Conservation (phyloP, 1,284 basidiomycete species). For the Trametes sp. region DNA sequence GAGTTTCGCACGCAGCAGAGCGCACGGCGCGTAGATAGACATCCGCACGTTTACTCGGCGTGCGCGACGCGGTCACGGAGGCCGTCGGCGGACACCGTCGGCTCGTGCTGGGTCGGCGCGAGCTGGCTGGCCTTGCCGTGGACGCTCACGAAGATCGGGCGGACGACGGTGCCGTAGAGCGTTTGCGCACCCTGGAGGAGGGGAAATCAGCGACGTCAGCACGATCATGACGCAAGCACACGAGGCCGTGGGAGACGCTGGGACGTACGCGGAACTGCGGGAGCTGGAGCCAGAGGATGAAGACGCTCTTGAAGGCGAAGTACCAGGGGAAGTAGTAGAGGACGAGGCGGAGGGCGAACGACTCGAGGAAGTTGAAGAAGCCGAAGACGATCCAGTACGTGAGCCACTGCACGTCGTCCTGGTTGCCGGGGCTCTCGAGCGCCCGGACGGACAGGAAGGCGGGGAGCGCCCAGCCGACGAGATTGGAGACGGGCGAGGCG, state of each 20-base stretch:
- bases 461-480: constrained; percentile 85
- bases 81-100: constrained; percentile 46
- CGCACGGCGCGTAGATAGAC: constrained; percentile 4
- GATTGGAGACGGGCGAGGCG: constrained; percentile 83
- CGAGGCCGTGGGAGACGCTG: background rate
- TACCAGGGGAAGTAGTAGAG: constrained; percentile 91
- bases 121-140: constrained; percentile 34
- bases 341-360: constrained; percentile 73
- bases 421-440: constrained; percentile 73
- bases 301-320: constrained; percentile 88
- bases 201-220: constrained; percentile 20
- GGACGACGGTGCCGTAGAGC: constrained; percentile 41
- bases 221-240: constrained; percentile 20
- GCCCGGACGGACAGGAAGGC: constrained; percentile 89
- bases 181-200: constrained; percentile 42
- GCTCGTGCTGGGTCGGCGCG: constrained; percentile 35
- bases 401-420: constrained; percentile 89
- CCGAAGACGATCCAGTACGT: constrained; percentile 91
- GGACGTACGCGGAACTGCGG: constrained; percentile 80
- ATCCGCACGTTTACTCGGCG: constrained; percentile 33
- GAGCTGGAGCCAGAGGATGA: constrained; percentile 89
- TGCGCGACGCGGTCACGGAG: constrained; percentile 55
- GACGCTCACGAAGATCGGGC: constrained; percentile 41
- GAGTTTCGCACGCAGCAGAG: constrained; percentile 13
- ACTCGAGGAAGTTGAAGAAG: constrained; percentile 87